A percentile compares a stretch with the other conserved stretches of the same genome.
Evolutionary conservation across 352 stramenopile species (phyloP).

Genomic region (Phytophthora sp.): DNA sequence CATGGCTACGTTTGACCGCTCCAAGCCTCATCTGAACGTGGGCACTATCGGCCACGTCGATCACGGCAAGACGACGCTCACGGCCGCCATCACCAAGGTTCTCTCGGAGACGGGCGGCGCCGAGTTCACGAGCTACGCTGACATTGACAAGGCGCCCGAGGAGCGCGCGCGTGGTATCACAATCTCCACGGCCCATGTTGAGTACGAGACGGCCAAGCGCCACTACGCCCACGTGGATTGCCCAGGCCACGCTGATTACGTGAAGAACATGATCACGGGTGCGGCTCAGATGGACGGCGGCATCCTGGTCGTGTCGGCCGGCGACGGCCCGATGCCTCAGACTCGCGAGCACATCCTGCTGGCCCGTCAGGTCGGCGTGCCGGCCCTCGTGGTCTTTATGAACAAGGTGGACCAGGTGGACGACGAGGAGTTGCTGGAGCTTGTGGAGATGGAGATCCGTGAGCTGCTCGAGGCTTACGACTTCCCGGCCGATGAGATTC

Average conservation of each 20-base stretch:
- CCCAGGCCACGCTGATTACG: constrained; percentile 83
- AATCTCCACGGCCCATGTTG: constrained; percentile 39
- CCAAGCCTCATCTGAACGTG: constrained; percentile 97
- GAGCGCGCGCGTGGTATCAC: constrained; percentile 42
- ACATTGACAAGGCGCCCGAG: constrained; percentile 97
- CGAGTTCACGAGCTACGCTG: constrained; percentile 89
- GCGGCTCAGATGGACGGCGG: constrained; percentile 96
- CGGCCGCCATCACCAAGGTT: constrained; percentile 95
- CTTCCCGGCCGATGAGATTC: constrained; percentile 95
- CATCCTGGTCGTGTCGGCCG: constrained; percentile 92
- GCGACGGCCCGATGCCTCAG: constrained; percentile 80
- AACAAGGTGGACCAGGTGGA: constrained; percentile 91
- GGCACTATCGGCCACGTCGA: constrained; percentile 98
- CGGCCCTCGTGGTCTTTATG: constrained; percentile 95
- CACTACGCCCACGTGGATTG: constrained; percentile 95
- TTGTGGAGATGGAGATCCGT: constrained; percentile 48
- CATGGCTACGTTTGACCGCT: constrained; percentile 81
- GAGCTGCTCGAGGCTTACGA: constrained; percentile 92
- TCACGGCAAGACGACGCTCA: constrained; percentile 98
- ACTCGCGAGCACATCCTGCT: constrained; percentile 97
- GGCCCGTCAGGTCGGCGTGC: constrained; percentile 91
- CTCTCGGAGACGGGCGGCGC: constrained; percentile 78
- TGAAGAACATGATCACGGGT: constrained; percentile 99
- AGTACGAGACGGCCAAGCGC: constrained; percentile 38
- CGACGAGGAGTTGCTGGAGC: constrained; percentile 42